Base-by-base conservation (phyloP, 345 rosid genomes). In the Adansonia digitata region DNA sequence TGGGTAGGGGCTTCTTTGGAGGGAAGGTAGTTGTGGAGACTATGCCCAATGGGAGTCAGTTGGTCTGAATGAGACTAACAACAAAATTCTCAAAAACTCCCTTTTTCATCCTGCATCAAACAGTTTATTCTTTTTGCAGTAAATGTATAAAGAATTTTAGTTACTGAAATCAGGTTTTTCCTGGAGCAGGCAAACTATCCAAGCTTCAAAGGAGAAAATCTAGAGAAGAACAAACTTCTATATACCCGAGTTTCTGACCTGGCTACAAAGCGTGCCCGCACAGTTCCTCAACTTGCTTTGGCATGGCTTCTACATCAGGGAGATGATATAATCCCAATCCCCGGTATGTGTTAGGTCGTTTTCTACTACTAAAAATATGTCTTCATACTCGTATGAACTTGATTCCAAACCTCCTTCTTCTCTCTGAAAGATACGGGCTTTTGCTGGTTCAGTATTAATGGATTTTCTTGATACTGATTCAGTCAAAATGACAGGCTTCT, bases 271-370 rank as follows among this genome's bases (percentile, higher is more conserved):
- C 71, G 78, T 62, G 71, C 45, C 34, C 81, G 86, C 74, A n/a
- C n/a, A n/a, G n/a, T n/a, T n/a, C n/a, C n/a, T n/a, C n/a, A n/a
- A n/a, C n/a, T n/a, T n/a, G n/a, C 81, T 74, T 0, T 24, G 60
- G 37, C 81, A 86, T 85, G 86, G 82, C 75, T 78, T 76, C 83
- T 81, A 35, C 83, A 81, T 78, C 85, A 82, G 15, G 87, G 87
- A 34, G 74, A 77, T 35, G 87, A 82, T 39, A 35, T 81, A 42
- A 66, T 85, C 72, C 88, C 89, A 1, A 84, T 87, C 42, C 86
- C 87, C 13, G 87, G 85, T 84, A 73, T 24, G 72, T 7, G 29
- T 51, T 18, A 8, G n/a, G 3, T 5, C 0, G 1, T 42, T 17
- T 49, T 49, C 55, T 22, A 49, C 22, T 5, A 49, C 5, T 17